Evolutionary conservation across 495 filamentous ascomycete genomes (phyloP).

Genomic region (Neurospora pannonica): DNA sequence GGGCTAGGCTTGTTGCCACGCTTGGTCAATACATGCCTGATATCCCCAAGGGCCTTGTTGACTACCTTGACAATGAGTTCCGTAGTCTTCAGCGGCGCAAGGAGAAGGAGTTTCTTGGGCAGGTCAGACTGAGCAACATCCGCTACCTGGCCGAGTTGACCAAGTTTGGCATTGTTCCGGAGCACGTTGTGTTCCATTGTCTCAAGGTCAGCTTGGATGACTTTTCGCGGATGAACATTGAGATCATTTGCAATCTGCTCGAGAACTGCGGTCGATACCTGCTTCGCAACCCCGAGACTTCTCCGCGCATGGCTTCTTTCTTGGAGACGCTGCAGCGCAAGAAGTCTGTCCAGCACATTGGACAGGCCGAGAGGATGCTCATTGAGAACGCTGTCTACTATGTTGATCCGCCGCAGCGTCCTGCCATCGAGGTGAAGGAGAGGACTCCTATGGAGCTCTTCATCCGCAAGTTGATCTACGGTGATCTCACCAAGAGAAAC

Average conservation of each 20-base stretch:
- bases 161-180: slow-evolving; percentile 95
- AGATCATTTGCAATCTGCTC: slow-evolving; percentile 93
- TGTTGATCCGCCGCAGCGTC: slow-evolving; percentile 86
- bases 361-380: slow-evolving; percentile 93
- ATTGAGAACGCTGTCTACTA: slow-evolving; percentile 99
- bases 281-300: slow-evolving; percentile 86
- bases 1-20: slow-evolving; percentile 86
- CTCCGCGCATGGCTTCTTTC: slow-evolving; percentile 85
- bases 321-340: slow-evolving; percentile 91
- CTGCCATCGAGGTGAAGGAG: slow-evolving; percentile 94
- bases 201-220: slow-evolving; percentile 96
- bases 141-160: slow-evolving; percentile 95
- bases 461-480: slow-evolving; percentile 81
- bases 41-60: slow-evolving; percentile 81
- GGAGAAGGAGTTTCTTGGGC: slow-evolving; percentile 91
- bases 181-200: slow-evolving; percentile 98
- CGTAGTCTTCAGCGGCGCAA: slow-evolving; percentile 96
- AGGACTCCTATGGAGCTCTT: slow-evolving; percentile 87
- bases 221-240: slow-evolving; percentile 96
- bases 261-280: slow-evolving; percentile 97
- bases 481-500: slow-evolving; percentile 88
- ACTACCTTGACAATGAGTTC: slow-evolving; percentile 94
- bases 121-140: slow-evolving; percentile 88
- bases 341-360: slow-evolving; percentile 89
- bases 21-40: slow-evolving; percentile 91